These are phyloP conservation scores for Hypoxylon perforatum DNA, from an alignment of 495 filamentous ascomycete genomes.

Conservation along the genomic window DNA sequence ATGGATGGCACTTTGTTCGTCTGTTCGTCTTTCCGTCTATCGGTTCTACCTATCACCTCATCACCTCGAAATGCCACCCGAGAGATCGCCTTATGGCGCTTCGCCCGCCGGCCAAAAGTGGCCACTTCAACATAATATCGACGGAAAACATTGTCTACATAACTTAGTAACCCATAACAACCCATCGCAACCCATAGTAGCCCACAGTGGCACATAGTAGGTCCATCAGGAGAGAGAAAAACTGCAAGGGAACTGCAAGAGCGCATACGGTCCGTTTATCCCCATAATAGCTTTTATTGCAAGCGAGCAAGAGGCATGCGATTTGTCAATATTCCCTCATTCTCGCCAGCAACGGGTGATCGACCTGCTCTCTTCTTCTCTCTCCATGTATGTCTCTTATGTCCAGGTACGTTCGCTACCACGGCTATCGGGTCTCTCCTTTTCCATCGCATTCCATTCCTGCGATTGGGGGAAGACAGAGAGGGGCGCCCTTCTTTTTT, in stretches of 20 bases:
- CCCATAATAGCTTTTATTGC: slow-evolving; percentile 25
- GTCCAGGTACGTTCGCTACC: slow-evolving; percentile 30
- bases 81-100: slow-evolving; percentile 35
- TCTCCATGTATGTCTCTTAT: not conserved
- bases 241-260: slow-evolving; percentile 26
- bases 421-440: slow-evolving; percentile 19
- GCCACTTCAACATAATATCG: no score
- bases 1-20: slow-evolving; percentile 17
- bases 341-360: slow-evolving; percentile 30
- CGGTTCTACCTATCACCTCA: slow-evolving; percentile 12
- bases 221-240: no score
- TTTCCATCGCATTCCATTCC: slow-evolving; percentile 39
- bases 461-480: slow-evolving; percentile 13
- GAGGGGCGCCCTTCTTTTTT: not conserved
- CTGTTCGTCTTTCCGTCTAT: slow-evolving; percentile 10
- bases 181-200: no score
- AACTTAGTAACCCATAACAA: no score
- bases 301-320: slow-evolving; percentile 31
- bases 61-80: slow-evolving; percentile 19
- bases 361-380: slow-evolving; percentile 23
- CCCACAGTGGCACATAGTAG: no score
- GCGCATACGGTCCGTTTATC: slow-evolving; percentile 42
- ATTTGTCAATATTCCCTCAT: slow-evolving; percentile 42
- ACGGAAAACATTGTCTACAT: no score
- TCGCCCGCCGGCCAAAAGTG: slow-evolving; percentile 34